Evolutionary conservation across 805 yeast genomes (phyloP), one percentile per base, ranked within the genome.

Genomic region (Suhomyces emberorum): DNA sequence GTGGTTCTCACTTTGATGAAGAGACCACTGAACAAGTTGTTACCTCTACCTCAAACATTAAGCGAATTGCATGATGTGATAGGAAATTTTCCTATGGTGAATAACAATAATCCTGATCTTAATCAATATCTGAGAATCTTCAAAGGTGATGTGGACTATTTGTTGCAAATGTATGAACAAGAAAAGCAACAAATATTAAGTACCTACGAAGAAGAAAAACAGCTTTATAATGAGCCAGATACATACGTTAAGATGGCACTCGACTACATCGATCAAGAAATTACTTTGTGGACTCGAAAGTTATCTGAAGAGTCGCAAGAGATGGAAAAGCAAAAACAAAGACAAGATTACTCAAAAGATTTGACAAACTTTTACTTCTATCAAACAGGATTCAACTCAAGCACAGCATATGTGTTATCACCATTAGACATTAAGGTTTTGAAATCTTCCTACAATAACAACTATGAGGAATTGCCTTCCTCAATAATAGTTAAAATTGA

Each of bases 381-480:
- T 55, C 89, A 89, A 53, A 79, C 93, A 0, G 77, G 82, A 0
- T 82, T 86, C 57, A 77, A 79, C 43, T 71, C 89, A 0, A 44
- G 52, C 11, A 60, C 81, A 3, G 76, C 81, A 2, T 88, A 65
- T 55, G 83, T 86, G 30, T 63, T 91, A 12, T 79, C 95, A 0
- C 79, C 87, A 4, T 64, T 93, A 29, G 99, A 93, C 55, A 72
- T 86, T 19, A 83, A 83, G 42, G 79, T 91, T 14, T 61, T 91
- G 38, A 73, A 76, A 42, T 55, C 77, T 1, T 70, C 80, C 2
- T 88, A 77, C 59, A 78, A 78, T 2, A 54, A 53, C 19, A 62
- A 69, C 9, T 89, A 83, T 47, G 62, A 77, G 0, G 59, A 69
- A 14, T 78, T 91, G 46, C 99, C 99, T 0, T 55, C 82, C 4